Base-by-base conservation (phyloP, 441 rosid species). In the Lepidium campestre region DNA sequence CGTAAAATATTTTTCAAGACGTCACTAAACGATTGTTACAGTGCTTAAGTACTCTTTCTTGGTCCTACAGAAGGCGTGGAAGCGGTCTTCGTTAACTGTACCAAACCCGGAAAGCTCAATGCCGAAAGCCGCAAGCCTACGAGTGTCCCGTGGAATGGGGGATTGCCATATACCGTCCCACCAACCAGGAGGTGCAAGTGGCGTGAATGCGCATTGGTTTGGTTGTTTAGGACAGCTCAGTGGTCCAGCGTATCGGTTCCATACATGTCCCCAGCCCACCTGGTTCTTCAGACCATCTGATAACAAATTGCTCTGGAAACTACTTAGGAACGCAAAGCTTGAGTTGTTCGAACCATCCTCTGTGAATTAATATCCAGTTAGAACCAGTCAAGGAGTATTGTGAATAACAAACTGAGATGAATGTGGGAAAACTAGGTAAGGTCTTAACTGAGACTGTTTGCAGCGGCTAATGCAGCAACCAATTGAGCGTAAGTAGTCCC, bases 161-260 rank as follows among this genome's bases (percentile, higher is more conserved):
- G 97, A 93, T 73, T 89, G 97, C 97, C 97, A 93, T 19, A 86
- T 78, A 57, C 96, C 88, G 45, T 91, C 99, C 97, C 96, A 93
- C 98, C 98, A 93, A 57, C 93, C 96, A 0, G 90, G 97, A 64
- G 97, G 95, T 50, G 90, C 86, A 29, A 93, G 89, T 0, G 97
- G 96, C 1, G 97, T 85, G 75, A 71, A 73, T 13, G 97, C 96
- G 31, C 98, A 90, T 75, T 93, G 98, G 66, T 86, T 71, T 13
- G 87, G 45, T 68, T 93, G 96, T 44, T 81, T 79, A 1, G 48
- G 76, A 67, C 97, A 93, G 71, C 96, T 91, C 80, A 91, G 76
- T 0, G 95, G 98, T 58, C 98, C 97, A 1, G 95, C 93, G 49
- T 82, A 93, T 46, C 98, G 80, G 73, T 93, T 93, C 98, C 97